Evolutionary conservation across 2,329 filamentous ascomycete genomes (phyloP), one percentile per base, ranked within the genome.

Genomic region (Exophiala dermatitidis): DNA sequence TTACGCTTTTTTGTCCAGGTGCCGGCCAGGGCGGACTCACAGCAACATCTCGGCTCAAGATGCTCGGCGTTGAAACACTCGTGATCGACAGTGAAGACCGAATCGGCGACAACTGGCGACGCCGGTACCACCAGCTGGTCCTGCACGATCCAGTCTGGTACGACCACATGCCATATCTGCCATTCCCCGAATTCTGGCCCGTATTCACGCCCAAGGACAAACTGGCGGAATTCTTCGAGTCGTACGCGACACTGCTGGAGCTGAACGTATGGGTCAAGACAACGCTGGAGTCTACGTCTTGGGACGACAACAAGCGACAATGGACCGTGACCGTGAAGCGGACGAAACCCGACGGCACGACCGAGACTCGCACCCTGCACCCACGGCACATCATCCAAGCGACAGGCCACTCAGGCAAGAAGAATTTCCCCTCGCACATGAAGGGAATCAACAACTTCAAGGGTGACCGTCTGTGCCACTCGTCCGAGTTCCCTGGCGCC

Each of bases 171-270:
- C 80, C 84, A 0, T 87, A 85, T 64, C 60, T 88, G 3, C 69
- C 71, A 0, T 88, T 86, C 63, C 84, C 84, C 0, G 63, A 54
- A 1, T 75, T 76, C 48, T 88, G 84, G 84, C 84, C 84, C 2
- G 71, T 84, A 10, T 88, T 85, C 65, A 85, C 83, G 0, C 82
- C 83, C 3, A 87, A 86, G 63, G 83, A 87, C 66, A 87, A 87
- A 63, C 71, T 86, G 0, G 84, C 75, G 1, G 81, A 85, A 41
- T 88, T 81, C 69, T 82, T 87, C 56, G 83, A 86, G 59, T 71
- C 77, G 0, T 87, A 88, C 59, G 83, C 77, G 0, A 76, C 71
- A 3, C 67, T 81, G 0, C 72, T 87, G n/a, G 84, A 88, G 60
- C 74, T 88, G 38, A 84, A 86, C 56, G 76, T 85, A 29, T 86